phyloP scores from a whole-genome alignment of 2,329 filamentous ascomycete genomes.

The Claviceps quebecensis region DNA sequence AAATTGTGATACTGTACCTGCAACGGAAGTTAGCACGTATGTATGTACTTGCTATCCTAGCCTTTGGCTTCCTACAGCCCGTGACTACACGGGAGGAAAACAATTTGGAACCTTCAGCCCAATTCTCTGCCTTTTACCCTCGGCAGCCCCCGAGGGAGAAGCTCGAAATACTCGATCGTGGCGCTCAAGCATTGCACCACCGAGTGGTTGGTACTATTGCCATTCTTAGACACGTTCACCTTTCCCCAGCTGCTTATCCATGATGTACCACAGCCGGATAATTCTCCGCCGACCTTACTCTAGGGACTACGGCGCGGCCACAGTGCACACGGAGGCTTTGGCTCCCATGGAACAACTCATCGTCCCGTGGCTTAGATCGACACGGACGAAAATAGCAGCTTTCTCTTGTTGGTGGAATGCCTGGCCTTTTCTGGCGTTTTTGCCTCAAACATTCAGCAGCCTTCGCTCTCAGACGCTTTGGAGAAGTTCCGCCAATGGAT shows the following conservation, averaged over 20 bases:
- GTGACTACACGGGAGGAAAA: not conserved
- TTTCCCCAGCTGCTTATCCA: not conserved
- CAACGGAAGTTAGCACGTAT: not conserved
- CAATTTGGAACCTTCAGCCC: no score
- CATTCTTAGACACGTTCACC: not conserved
- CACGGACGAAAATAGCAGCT: no score
- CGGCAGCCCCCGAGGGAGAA: not conserved
- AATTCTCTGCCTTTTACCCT: not conserved
- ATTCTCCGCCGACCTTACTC: not conserved
- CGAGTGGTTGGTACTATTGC: not conserved
- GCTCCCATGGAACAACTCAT: no score
- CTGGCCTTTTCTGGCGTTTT: no score
- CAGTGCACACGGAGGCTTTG: not conserved
- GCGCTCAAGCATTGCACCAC: not conserved
- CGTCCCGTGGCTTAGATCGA: no score
- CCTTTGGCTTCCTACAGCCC: not conserved
- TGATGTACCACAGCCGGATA: not conserved
- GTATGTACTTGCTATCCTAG: not conserved
- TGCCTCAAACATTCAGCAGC: no score
- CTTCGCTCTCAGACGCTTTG: no score
- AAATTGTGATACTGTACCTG: no score
- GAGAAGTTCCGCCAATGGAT: no score
- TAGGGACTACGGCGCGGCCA: conserved; percentile 5
- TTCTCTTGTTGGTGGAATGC: no score
- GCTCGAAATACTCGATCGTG: not conserved